Evolutionary conservation across 345 rosid genomes (phyloP).

Genomic region (Eucalyptus cloeziana): DNA sequence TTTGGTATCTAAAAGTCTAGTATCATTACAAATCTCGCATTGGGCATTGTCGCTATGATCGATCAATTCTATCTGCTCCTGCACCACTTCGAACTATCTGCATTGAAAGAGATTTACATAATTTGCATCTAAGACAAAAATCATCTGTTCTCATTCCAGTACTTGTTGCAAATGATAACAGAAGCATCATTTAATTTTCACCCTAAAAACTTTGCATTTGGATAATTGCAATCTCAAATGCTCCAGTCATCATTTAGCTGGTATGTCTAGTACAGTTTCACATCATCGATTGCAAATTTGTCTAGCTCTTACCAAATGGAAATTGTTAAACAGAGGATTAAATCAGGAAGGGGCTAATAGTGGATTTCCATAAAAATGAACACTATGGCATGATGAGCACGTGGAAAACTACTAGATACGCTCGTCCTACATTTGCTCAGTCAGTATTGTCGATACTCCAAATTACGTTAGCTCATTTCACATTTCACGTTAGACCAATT

Average conservation of each 20-base stretch:
- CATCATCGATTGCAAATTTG: background rate
- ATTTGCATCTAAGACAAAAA: background rate
- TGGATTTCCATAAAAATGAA: background rate
- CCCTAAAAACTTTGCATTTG: background rate
- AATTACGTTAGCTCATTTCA: background rate
- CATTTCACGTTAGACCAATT: background rate
- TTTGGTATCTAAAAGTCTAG: background rate
- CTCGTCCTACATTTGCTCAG: no score
- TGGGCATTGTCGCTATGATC: background rate
- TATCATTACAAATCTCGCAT: background rate
- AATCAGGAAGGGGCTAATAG: background rate
- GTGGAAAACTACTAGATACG: no score
- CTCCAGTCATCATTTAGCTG: background rate
- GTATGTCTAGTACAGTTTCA: background rate
- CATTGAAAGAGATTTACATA: background rate
- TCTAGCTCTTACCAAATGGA: background rate
- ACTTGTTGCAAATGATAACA: background rate
- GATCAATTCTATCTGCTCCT: slow-evolving; percentile 23
- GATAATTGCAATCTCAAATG: background rate
- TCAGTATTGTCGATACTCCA: background rate
- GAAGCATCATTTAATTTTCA: background rate
- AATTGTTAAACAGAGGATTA: background rate
- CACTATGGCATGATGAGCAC: background rate
- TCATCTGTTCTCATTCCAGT: background rate
- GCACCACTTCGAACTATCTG: slow-evolving; percentile 60